Evolutionary conservation across 352 stramenopile genomes (phyloP).

Genomic region (Elongisporangium anandrum): DNA sequence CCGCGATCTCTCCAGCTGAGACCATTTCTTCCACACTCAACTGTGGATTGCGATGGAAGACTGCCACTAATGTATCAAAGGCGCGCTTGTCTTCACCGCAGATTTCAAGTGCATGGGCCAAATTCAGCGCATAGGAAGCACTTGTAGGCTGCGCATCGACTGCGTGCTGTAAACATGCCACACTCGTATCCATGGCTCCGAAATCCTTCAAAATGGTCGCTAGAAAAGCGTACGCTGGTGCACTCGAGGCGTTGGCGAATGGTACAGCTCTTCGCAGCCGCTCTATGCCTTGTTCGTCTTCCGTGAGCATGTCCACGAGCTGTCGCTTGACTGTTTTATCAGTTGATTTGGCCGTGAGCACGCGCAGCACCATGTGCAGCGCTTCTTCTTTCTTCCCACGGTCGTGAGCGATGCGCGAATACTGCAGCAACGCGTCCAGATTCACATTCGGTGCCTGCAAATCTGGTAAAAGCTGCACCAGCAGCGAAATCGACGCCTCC

Average conservation of each 20-base stretch:
- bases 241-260: constrained; percentile 30
- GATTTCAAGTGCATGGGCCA: constrained; percentile 56
- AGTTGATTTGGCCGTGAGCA: constrained; percentile 47
- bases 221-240: constrained; percentile 66
- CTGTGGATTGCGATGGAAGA: constrained; percentile 34
- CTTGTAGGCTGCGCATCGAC: constrained; percentile 29
- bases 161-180: constrained; percentile 53
- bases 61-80: constrained; percentile 32
- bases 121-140: constrained; percentile 63
- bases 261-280: constrained; percentile 36
- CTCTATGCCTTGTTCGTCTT: constrained; percentile 30
- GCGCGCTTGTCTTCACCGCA: constrained; percentile 34
- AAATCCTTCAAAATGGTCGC: constrained; percentile 75
- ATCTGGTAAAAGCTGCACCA: constrained; percentile 52
- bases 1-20: constrained; percentile 20
- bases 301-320: constrained; percentile 38
- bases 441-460: constrained; percentile 47
- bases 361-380: constrained; percentile 60
- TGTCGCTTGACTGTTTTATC: constrained; percentile 46
- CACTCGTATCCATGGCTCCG: constrained; percentile 40
- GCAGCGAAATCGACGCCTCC: constrained; percentile 47
- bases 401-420: constrained; percentile 55
- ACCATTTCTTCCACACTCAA: constrained; percentile 24
- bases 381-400: constrained; percentile 55
- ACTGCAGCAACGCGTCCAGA: constrained; percentile 62